Percentiles rank a stretch among this genome's conserved stretches.
These are phyloP conservation scores for Hanseniaspora vineae DNA, from an alignment of 805 yeast species.

Conservation along the genomic window DNA sequence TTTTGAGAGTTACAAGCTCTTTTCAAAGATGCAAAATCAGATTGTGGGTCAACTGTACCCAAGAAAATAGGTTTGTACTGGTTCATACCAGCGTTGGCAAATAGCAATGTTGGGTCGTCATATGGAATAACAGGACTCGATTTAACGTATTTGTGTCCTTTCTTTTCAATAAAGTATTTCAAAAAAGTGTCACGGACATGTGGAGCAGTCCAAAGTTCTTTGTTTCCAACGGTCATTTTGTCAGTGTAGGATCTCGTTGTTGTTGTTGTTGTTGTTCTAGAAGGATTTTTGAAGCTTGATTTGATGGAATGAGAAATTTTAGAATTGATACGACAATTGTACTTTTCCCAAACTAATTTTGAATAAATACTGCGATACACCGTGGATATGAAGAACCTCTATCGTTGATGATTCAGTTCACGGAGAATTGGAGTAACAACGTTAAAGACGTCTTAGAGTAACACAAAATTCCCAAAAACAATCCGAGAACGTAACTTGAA, in stretches of 20 bases:
- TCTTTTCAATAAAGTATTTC: conserved; percentile 55
- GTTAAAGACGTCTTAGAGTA: no score
- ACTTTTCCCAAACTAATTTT: no score
- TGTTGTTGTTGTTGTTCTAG: not conserved
- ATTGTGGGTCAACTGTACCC: conserved; percentile 93
- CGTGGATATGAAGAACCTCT: no score
- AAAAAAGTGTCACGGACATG: conserved; percentile 72
- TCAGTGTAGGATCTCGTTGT: not conserved
- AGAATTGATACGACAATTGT: no score
- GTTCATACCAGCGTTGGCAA: conserved; percentile 99
- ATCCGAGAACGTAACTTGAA: no score
- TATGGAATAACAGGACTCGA: conserved; percentile 94
- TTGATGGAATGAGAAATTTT: not conserved
- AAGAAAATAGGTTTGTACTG: conserved; percentile 95
- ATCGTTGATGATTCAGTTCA: no score
- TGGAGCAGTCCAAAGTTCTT: conserved; percentile 36
- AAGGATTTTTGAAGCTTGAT: no score
- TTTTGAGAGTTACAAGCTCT: conserved; percentile 94
- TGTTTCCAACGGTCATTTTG: conserved; percentile 16
- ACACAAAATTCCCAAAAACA: no score
- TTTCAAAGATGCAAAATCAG: conserved; percentile 70
- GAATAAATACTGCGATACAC: no score
- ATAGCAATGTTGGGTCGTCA: conserved; percentile 92
- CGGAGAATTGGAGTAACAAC: no score
- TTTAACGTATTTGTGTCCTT: conserved; percentile 67